These are phyloP conservation scores for Selaginella tamariscina DNA, from an alignment of 75 land plant species.

Conservation along the genomic window DNA sequence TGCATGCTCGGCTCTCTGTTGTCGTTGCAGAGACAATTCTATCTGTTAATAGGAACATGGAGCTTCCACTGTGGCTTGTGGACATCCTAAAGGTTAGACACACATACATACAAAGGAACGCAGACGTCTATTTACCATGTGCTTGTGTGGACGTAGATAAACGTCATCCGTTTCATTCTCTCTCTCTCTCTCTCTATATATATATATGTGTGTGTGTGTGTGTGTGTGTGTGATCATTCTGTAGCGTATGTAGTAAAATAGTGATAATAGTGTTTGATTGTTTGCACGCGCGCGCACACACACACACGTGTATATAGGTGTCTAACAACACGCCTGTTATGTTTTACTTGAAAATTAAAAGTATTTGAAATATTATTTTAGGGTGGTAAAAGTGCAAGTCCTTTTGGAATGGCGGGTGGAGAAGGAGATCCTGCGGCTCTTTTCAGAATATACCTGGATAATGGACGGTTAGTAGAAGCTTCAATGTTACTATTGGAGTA, in stretches of 20 bases:
- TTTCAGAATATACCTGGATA: constrained; percentile 67
- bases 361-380: constrained; percentile 14
- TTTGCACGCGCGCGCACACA: background rate
- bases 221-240: background rate
- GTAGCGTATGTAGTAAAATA: background rate
- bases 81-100: constrained; percentile 69
- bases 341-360: background rate
- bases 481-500: constrained; percentile 70
- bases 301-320: background rate
- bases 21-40: constrained; percentile 86
- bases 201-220: background rate
- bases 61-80: constrained; percentile 88
- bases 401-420: constrained; percentile 62
- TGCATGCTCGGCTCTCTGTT: constrained; percentile 61
- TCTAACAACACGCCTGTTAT: background rate
- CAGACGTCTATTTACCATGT: background rate
- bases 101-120: background rate
- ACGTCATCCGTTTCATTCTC: too few species aligned
- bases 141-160: too few species aligned
- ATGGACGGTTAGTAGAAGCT: constrained; percentile 80
- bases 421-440: constrained; percentile 69
- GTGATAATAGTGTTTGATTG: too few species aligned
- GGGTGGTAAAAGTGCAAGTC: constrained; percentile 43
- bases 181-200: too few species aligned
- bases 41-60: constrained; percentile 59